These are phyloP conservation scores for Mortierella claussenii DNA, from an alignment of 192 early-diverging fungal genomes.

Conservation along the genomic window DNA sequence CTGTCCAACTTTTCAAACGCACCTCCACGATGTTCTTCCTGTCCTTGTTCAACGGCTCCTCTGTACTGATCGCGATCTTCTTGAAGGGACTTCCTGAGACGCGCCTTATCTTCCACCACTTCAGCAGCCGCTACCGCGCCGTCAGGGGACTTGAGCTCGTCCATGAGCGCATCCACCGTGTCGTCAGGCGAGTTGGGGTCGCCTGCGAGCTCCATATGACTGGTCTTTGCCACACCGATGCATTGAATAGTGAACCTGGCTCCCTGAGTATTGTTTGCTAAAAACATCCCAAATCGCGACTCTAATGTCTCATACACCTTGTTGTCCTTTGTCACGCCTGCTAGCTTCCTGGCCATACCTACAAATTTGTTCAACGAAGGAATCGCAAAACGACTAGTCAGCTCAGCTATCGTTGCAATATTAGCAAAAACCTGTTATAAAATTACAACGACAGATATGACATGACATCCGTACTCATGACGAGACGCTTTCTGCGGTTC, in stretches of 20 bases:
- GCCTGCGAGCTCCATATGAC: constrained; percentile 43
- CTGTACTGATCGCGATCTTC: neutral
- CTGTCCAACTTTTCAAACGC: neutral
- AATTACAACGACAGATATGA: no score
- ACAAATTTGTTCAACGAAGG: neutral
- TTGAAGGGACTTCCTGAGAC: constrained; percentile 25
- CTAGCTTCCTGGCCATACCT: constrained; percentile 54
- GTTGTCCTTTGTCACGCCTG: constrained; percentile 53
- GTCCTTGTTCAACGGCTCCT: neutral
- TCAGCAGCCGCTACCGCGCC: constrained; percentile 15
- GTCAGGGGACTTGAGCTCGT: constrained; percentile 17
- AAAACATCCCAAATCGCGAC: constrained; percentile 58
- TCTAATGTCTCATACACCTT: constrained; percentile 47
- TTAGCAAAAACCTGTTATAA: no score
- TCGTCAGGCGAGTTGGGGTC: constrained; percentile 40
- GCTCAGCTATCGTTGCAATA: no score
- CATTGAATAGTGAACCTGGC: constrained; percentile 59
- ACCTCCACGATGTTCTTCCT: neutral
- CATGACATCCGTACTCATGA: constrained; percentile 46
- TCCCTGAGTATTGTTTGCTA: constrained; percentile 61
- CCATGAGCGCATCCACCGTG: constrained; percentile 23
- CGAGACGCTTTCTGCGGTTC: constrained; percentile 50
- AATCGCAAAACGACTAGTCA: no score
- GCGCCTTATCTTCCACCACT: constrained; percentile 29
- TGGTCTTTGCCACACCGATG: constrained; percentile 54